Evolutionary conservation across 176 grass and related monocot genomes (phyloP), one percentile per base, ranked within the genome.

Genomic region (Bolboschoenus planiculmis): DNA sequence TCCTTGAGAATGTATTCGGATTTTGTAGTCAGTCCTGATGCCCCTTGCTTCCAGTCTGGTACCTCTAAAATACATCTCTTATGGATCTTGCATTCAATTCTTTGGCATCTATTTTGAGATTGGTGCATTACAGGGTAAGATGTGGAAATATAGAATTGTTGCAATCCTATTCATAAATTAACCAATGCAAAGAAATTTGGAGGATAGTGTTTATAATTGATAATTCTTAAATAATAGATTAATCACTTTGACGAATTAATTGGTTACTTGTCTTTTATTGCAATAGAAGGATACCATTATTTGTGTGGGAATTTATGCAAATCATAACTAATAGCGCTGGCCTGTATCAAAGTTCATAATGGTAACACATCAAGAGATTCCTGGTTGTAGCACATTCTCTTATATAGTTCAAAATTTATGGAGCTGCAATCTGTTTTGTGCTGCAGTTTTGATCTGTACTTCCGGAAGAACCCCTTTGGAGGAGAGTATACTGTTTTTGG

Each of bases 401-500:
- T 66, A 36, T 66, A 37, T 66, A 3, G 63, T n/a, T 36, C n/a
- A 31, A n/a, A 35, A 7, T n/a, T 68, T 8, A 21, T 68, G 34
- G 23, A 15, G 0, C 10, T 74, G 6, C 2, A 16, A 47, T 47
- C 24, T 73, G 1, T 48, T 3, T 51, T 76, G 6, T 76, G 42
- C n/a, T 24, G 27, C 80, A 90, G 88, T 23, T 90, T 90, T 83
- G 88, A 90, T 86, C 73, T 90, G 14, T 90, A 79, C 62, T 90
- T 86, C 29, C 84, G 88, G 21, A 90, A 86, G 48, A 90, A 86
- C 54, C 88, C 84, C 4, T 90, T 86, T 44, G 73, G 88, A 53
- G 88, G 88, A 73, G 88, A 90, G 83, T 90, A 84, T 30, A 84
- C 88, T 29, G 73, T 90, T 48, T 90, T 90, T 55, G 88, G 60